Percentiles rank a stretch among this genome's conserved stretches.
phyloP scores from a whole-genome alignment of 768 basidiomycete species.

The Hortiboletus flavorubellus region DNA sequence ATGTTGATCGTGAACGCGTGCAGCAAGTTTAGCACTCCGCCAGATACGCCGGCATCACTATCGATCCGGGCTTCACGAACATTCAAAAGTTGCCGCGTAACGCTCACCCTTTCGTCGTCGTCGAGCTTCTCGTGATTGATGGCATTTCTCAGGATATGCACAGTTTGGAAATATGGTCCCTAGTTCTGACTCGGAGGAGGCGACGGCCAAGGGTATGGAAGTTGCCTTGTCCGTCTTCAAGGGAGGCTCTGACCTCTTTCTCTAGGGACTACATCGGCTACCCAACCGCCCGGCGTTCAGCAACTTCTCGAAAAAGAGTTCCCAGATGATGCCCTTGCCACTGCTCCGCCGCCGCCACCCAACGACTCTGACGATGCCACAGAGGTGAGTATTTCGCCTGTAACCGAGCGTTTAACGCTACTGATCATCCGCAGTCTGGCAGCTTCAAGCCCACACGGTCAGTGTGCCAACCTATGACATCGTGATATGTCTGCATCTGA shows the following conservation, averaged over 20 bases:
- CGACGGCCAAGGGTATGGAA: constrained; percentile 20
- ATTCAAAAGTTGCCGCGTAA: constrained; percentile 74
- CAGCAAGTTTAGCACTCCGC: constrained; percentile 25
- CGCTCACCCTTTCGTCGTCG: constrained; percentile 5
- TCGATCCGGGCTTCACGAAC: constrained; percentile 72
- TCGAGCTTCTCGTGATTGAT: neutral
- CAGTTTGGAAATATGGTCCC: constrained; percentile 55
- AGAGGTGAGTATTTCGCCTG: neutral
- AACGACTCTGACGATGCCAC: neutral
- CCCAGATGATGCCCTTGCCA: constrained; percentile 56
- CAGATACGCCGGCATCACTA: constrained; percentile 71
- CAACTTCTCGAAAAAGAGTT: constrained; percentile 33
- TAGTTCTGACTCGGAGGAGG: constrained; percentile 21
- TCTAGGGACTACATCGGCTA: constrained; percentile 7
- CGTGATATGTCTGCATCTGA: neutral
- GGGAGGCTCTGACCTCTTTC: neutral
- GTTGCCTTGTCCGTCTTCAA: neutral
- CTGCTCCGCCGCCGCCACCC: constrained; percentile 44
- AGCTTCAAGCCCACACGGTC: constrained; percentile 49
- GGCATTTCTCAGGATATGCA: constrained; percentile 54
- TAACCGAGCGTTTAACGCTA: neutral
- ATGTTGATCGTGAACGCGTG: neutral
- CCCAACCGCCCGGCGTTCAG: constrained; percentile 4
- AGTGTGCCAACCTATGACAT: constrained; percentile 15
- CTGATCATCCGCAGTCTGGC: constrained; percentile 1